Evolutionary conservation across 2,329 filamentous ascomycete species (phyloP).

Genomic region (Ceratocystis papillata): DNA sequence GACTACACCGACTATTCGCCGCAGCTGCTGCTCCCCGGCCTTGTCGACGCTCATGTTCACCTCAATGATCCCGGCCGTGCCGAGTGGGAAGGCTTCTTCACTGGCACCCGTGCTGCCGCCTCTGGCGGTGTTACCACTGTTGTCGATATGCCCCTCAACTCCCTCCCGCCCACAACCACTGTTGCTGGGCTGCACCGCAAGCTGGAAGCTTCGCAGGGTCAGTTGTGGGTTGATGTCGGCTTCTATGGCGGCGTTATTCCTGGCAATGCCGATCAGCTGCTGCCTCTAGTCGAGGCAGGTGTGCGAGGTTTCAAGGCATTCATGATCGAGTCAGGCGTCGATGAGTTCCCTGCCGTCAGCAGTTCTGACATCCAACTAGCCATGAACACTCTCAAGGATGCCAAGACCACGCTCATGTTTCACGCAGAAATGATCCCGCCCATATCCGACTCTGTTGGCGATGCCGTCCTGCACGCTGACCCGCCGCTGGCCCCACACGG

Average conservation of each 20-base stretch:
- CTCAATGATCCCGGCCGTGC: conserved; percentile 93
- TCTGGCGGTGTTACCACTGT: conserved; percentile 95
- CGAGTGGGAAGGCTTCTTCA: conserved; percentile 97
- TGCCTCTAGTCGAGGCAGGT: conserved; percentile 69
- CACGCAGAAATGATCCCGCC: conserved; percentile 98
- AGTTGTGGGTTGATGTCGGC: conserved; percentile 98
- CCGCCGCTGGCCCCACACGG: conserved; percentile 62
- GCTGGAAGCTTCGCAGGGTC: conserved; percentile 66
- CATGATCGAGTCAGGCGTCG: conserved; percentile 89
- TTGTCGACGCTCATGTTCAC: conserved; percentile 96
- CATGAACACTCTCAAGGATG: conserved; percentile 68
- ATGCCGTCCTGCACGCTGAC: conserved; percentile 58
- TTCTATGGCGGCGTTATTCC: conserved; percentile 95
- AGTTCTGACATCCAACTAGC: conserved; percentile 66
- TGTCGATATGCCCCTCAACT: conserved; percentile 94
- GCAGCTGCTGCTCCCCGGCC: conserved; percentile 71
- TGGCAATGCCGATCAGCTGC: conserved; percentile 70
- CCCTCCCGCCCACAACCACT: conserved; percentile 91
- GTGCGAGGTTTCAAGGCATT: conserved; percentile 97
- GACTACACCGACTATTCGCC: conserved; percentile 77
- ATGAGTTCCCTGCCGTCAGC: conserved; percentile 90
- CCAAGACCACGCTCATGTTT: conserved; percentile 92
- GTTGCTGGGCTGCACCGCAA: conserved; percentile 74
- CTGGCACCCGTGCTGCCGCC: conserved; percentile 83
- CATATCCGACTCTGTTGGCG: conserved; percentile 65